Evolutionary conservation across 768 basidiomycete species (phyloP).

Genomic region (Favolaschia claudopus): DNA sequence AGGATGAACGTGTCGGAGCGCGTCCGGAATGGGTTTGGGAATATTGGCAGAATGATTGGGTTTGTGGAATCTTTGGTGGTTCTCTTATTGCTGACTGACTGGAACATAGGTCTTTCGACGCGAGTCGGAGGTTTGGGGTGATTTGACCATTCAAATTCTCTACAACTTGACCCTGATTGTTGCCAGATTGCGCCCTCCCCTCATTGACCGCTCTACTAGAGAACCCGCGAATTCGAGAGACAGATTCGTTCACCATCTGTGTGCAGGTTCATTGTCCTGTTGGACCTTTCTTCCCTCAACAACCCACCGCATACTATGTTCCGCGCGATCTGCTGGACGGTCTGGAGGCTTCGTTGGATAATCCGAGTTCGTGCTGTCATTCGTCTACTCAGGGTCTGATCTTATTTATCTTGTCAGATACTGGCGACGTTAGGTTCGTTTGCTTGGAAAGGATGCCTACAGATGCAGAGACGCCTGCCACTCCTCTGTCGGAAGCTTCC

Average conservation of each 20-base stretch:
- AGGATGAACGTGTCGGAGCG: constrained; percentile 64
- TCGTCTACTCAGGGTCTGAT: neutral
- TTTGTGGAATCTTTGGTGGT: no score
- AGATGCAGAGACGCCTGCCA: constrained; percentile 33
- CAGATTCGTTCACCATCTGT: constrained; percentile 76
- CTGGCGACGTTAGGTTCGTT: constrained; percentile 80
- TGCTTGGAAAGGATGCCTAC: constrained; percentile 63
- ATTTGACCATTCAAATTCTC: neutral
- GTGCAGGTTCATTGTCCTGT: constrained; percentile 75
- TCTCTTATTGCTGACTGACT: no score
- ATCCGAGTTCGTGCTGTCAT: constrained; percentile 60
- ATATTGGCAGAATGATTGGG: constrained; percentile 72
- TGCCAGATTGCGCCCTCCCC: constrained; percentile 69
- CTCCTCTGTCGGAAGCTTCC: constrained; percentile 37
- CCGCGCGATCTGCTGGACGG: constrained; percentile 74
- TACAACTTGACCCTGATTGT: neutral
- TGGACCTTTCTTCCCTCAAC: constrained; percentile 68
- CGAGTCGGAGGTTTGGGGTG: constrained; percentile 80
- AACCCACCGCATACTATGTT: constrained; percentile 69
- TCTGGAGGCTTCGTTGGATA: constrained; percentile 75
- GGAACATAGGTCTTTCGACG: constrained; percentile 74
- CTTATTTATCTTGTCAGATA: constrained; percentile 47
- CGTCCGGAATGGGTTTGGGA: constrained; percentile 81
- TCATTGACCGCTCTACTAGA: constrained; percentile 65
- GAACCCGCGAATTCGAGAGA: constrained; percentile 62